A percentile compares a stretch with the other conserved stretches of the same genome.
These are phyloP conservation scores for Pseudomassariella vexata DNA, from an alignment of 2,329 filamentous ascomycete species.

Conservation along the genomic window DNA sequence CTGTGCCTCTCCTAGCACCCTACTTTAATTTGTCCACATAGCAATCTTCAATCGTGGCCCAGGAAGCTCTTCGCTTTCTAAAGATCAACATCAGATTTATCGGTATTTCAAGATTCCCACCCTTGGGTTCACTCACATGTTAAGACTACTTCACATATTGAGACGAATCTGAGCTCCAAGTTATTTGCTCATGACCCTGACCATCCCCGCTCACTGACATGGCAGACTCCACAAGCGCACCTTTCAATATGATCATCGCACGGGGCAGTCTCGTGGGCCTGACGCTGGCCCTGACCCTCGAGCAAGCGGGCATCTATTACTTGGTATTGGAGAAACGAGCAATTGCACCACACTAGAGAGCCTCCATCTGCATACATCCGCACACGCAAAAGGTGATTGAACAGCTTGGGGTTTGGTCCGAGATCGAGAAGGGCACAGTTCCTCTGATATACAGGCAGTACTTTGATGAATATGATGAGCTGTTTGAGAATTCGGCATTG, in stretches of 20 bases:
- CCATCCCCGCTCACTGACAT: too few species aligned
- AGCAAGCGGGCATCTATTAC: background rate
- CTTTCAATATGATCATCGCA: background rate
- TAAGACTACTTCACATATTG: too few species aligned
- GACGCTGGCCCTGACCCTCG: background rate
- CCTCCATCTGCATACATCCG: background rate
- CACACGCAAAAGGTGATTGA: slow-evolving; percentile 2
- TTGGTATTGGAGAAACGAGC: background rate
- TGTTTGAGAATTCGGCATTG: too few species aligned
- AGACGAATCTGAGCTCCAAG: too few species aligned
- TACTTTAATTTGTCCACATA: too few species aligned
- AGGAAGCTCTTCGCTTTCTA: too few species aligned
- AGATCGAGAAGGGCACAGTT: background rate
- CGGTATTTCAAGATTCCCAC: too few species aligned
- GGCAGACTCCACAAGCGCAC: background rate
- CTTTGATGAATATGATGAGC: background rate
- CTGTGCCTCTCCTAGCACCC: too few species aligned
- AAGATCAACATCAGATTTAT: too few species aligned
- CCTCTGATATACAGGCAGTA: background rate
- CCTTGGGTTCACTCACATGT: too few species aligned
- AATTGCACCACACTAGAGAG: background rate
- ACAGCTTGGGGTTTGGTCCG: background rate
- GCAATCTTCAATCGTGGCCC: too few species aligned
- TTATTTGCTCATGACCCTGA: too few species aligned
- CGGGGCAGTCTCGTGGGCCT: slow-evolving; percentile 1